Base-by-base conservation (phyloP, 306 rosid species). In the Cicer judaicum region DNA sequence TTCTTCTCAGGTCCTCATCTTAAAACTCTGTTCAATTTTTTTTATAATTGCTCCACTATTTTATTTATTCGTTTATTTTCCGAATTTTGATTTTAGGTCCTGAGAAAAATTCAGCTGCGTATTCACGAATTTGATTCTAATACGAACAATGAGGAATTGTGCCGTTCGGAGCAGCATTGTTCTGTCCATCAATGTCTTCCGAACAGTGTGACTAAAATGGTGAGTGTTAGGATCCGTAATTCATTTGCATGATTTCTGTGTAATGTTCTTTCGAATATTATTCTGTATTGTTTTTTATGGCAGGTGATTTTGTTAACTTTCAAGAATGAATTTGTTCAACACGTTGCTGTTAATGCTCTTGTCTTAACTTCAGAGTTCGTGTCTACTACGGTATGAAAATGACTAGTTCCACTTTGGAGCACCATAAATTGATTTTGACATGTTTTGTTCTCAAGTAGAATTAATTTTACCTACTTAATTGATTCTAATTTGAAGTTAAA, bases 251-350 rank as follows among this genome's bases (percentile, higher is more conserved):
- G 64, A 39, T 78, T 61, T 42, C 38, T 78, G 12, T 10, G 46
- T 70, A 24, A 40, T 3, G 19, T 70, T 12, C 9, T 70, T 61
- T 69, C 10, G 5, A 70, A 78, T 52, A 53, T 67, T 55, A 50
- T 74, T 64, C 46, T 9, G 36, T 75, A 19, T 79, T 76, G 52
- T 8, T 72, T 68, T 38, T n/a, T 18, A 19, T 73, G 71, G 52
- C 76, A 87, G 90, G 41, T 79, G 70, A 62, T 60, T 84, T 82
- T 87, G 73, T 80, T 87, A 10, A 43, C 76, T 47, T 63, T 77
- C 12, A 68, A 66, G 76, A 84, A 83, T 79, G 84, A 84, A 42
- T 82, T 84, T 79, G 83, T 87, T 79, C 83, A 44, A 67, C 88
- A 87, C 29, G 82, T 82, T 60, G 88, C 82, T 34, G 83, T 80